A percentile compares a stretch with the other conserved stretches of the same genome.
phyloP scores from a whole-genome alignment of 202 grass and related monocot genomes.

The Tripidium arundinaceum region DNA sequence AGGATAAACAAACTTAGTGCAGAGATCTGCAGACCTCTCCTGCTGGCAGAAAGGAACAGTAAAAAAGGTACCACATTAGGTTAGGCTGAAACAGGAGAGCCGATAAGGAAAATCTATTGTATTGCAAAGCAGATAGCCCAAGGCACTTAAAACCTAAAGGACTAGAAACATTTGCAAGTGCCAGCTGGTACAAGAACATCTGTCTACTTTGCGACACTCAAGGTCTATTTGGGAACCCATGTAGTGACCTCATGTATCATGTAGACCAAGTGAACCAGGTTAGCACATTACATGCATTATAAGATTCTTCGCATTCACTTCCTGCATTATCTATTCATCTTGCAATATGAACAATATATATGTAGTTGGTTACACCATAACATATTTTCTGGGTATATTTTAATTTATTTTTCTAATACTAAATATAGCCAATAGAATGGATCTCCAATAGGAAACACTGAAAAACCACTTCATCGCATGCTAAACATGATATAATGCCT shows the following conservation, averaged over 20 bases:
- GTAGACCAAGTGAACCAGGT: constrained; percentile 19
- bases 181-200: constrained; percentile 1
- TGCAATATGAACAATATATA: background rate
- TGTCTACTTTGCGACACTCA: background rate
- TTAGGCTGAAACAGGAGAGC: constrained; percentile 9
- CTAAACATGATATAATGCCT: background rate
- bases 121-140: constrained; percentile 11
- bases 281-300: background rate
- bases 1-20: constrained; percentile 24
- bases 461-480: background rate
- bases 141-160: background rate
- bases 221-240: background rate
- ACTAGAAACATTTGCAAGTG: constrained; percentile 20
- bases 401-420: background rate
- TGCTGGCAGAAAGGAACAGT: constrained; percentile 24
- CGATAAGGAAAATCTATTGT: constrained; percentile 11
- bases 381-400: background rate
- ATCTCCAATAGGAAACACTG: background rate
- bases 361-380: background rate
- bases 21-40: constrained; percentile 21
- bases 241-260: background rate
- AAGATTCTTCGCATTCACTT: background rate
- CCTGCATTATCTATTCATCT: background rate
- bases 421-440: background rate
- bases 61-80: constrained; percentile 37